These are phyloP conservation scores for Castanea mollissima DNA, from an alignment of 306 rosid genomes.

Conservation along the genomic window DNA sequence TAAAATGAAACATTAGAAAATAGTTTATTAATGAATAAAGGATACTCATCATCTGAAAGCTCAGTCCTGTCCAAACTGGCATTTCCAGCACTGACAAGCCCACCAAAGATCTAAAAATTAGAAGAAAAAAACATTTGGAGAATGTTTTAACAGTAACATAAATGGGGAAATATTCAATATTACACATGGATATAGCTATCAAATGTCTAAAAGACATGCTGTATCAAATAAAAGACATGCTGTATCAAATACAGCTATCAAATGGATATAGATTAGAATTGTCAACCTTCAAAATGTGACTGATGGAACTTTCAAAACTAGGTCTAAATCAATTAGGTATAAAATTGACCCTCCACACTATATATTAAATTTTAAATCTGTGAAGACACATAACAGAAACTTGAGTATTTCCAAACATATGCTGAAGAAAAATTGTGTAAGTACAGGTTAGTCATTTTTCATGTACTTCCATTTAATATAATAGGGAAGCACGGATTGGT, in stretches of 20 bases:
- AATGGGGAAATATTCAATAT: slow-evolving; percentile 3
- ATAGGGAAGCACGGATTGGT: too few relatives aligned
- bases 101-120: slow-evolving; percentile 72
- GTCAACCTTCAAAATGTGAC: neutral
- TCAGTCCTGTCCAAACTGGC: slow-evolving; percentile 61
- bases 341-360: neutral
- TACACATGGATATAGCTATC: neutral
- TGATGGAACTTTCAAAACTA: neutral
- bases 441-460: neutral
- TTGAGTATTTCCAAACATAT: neutral
- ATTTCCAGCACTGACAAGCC: slow-evolving; percentile 84
- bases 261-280: neutral
- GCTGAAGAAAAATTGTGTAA: neutral
- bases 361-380: neutral
- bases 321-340: neutral
- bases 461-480: neutral
- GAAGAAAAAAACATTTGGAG: slow-evolving; percentile 8
- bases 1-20: slow-evolving; percentile 14
- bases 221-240: too few relatives aligned
- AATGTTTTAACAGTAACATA: slow-evolving; percentile 3
- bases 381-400: neutral
- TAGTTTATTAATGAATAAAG: slow-evolving; percentile 35
- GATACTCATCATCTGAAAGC: slow-evolving; percentile 85
- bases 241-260: too few relatives aligned
- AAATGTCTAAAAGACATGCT: neutral